Evolutionary conservation across 2,329 filamentous ascomycete species (phyloP).

Genomic region (Myriangium duriaei): DNA sequence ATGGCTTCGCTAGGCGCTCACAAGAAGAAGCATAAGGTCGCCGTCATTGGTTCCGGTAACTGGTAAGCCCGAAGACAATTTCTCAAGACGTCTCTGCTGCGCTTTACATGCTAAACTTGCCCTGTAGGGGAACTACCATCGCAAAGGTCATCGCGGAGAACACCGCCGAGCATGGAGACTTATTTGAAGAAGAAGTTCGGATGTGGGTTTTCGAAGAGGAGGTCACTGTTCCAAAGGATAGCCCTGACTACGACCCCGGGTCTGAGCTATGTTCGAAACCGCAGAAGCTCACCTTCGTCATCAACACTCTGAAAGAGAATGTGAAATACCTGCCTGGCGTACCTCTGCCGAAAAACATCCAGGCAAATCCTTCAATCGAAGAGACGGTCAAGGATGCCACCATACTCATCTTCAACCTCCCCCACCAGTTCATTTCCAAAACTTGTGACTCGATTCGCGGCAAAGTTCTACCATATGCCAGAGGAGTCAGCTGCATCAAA

Average conservation of each 20-base stretch:
- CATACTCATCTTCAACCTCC: constrained; percentile 89
- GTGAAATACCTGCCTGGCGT: constrained; percentile 95
- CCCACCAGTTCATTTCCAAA: constrained; percentile 87
- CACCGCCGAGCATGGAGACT: constrained; percentile 57
- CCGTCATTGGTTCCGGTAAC: constrained; percentile 89
- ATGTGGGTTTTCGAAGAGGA: constrained; percentile 99
- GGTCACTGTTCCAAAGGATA: constrained; percentile 58
- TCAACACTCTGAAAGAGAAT: constrained; percentile 91
- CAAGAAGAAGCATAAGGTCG: constrained; percentile 77
- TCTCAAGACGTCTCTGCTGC: constrained; percentile 7
- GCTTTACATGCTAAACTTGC: constrained; percentile 7
- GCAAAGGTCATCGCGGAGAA: constrained; percentile 96
- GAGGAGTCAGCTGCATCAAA: constrained; percentile 96
- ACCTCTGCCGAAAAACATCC: constrained; percentile 65
- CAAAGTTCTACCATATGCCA: constrained; percentile 79
- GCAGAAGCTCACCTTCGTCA: constrained; percentile 79
- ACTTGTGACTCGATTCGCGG: constrained; percentile 76
- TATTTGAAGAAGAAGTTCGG: constrained; percentile 82
- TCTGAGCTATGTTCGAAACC: constrained; percentile 47
- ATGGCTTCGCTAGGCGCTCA: constrained; percentile 40
- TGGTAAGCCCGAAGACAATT: constrained; percentile 46
- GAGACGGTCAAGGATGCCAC: constrained; percentile 74
- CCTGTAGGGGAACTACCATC: constrained; percentile 82
- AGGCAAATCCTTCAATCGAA: constrained; percentile 69
- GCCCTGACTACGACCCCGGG: constrained; percentile 56